Base-by-base conservation (phyloP, 2,329 filamentous ascomycete species). In the Xylariaceae sp. region DNA sequence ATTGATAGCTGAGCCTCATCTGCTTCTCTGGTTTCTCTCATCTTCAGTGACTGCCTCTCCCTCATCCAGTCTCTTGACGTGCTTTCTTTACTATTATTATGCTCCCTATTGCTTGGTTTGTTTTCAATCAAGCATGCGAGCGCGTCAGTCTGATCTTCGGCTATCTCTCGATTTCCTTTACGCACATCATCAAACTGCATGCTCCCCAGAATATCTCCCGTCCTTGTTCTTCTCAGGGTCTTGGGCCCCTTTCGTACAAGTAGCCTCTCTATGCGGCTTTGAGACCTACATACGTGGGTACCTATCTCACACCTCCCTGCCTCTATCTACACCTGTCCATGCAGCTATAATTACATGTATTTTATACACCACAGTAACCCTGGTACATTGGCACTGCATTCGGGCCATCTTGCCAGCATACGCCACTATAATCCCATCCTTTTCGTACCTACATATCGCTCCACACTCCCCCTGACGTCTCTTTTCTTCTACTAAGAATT, bases 281-380 rank as follows among this genome's bases (percentile, higher is more conserved):
- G 54, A 60, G 59, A 59, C 57, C 59, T 61, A 52, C 59, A 59
- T 61, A 53, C 54, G 47, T 45, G 26, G 43, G 43, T 45, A 45
- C 32, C 19, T 45, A 19, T 19, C 19, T 19, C 41, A 43, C 29
- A 43, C 41, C 41, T 43, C 7, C 41, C 41, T 8, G 19, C 27
- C 41, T 6, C 26, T 9, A 35, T 35, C 6, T n/a, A 19, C 26
- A 19, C 39, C 6, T 40, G 39, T n/a, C 39, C 26, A 19, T 40
- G 39, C n/a, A 8, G 39, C 4, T 31, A 45, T 39, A 43, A 42
- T 29, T 37, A 43, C 48, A 48, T 37, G 30, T 49, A 50, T 12
- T 9, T 42, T 53, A 48, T 32, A 47, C 40, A 32, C 34, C 58
- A 54, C 52, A 48, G 46, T 30, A 54, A 37, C 39, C 51, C 43